Conservation (phyloP, 2,329 filamentous ascomycete species). For the Stachybotrys chlorohalonatus region DNA sequence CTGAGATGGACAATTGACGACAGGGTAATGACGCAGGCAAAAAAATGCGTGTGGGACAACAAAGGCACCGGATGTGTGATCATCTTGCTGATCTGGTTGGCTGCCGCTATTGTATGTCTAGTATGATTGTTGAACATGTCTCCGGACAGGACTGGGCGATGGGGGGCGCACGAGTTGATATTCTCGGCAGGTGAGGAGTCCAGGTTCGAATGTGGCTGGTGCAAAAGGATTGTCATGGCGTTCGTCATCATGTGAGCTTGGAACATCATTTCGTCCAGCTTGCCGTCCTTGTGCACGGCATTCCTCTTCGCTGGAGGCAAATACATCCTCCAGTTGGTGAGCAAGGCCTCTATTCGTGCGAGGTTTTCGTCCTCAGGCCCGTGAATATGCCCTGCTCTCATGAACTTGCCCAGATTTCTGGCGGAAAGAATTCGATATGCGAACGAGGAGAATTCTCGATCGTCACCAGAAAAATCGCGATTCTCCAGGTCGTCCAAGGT, state of each 20-base stretch:
- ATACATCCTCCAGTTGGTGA: slow-evolving; percentile 71
- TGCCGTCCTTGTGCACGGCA: slow-evolving; percentile 58
- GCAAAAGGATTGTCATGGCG: slow-evolving; percentile 61
- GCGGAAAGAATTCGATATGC: slow-evolving; percentile 76
- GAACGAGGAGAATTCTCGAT: slow-evolving; percentile 71
- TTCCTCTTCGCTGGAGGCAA: slow-evolving; percentile 65
- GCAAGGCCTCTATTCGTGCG: slow-evolving; percentile 38
- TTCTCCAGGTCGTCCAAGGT: slow-evolving; percentile 71
- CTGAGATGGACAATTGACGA: slow-evolving; percentile 75
- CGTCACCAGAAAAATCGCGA: slow-evolving; percentile 60
- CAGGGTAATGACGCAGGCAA: slow-evolving; percentile 70
- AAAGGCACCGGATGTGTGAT: slow-evolving; percentile 66
- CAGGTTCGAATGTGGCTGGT: slow-evolving; percentile 71
- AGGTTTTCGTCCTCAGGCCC: slow-evolving; percentile 46
- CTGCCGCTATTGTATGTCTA: slow-evolving; percentile 69
- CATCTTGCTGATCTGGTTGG: slow-evolving; percentile 66
- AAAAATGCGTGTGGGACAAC: slow-evolving; percentile 71
- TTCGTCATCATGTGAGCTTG: slow-evolving; percentile 75
- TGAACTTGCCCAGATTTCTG: slow-evolving; percentile 68
- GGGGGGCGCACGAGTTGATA: slow-evolving; percentile 59
- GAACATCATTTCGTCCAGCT: slow-evolving; percentile 84
- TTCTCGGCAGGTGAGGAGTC: slow-evolving; percentile 49
- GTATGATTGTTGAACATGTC: slow-evolving; percentile 59
- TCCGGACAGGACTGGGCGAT: slow-evolving; percentile 39
- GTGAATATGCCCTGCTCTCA: slow-evolving; percentile 45